These are phyloP conservation scores for Gynandropsis gynandra DNA, from an alignment of 345 rosid genomes.

Conservation along the genomic window DNA sequence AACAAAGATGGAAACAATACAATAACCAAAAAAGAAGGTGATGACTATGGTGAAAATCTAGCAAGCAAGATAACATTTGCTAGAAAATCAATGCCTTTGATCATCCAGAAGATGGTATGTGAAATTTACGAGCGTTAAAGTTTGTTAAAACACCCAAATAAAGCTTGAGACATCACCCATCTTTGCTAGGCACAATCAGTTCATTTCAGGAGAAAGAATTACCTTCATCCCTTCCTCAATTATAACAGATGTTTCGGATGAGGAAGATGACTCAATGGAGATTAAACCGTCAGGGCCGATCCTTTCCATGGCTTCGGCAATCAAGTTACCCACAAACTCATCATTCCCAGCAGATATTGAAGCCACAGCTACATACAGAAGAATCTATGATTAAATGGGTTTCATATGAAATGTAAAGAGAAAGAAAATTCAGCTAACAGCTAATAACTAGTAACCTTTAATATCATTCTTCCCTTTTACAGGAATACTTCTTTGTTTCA, in stretches of 20 bases:
- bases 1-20: neutral
- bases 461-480: conserved; percentile 56
- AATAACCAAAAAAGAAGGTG: too few relatives aligned
- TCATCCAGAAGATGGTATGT: neutral
- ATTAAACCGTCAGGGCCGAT: conserved; percentile 87
- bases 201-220: conserved; percentile 5
- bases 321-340: conserved; percentile 59
- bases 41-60: too few relatives aligned
- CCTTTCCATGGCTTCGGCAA: conserved; percentile 65
- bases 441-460: conserved; percentile 39
- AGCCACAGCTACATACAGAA: conserved; percentile 68
- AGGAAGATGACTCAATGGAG: conserved; percentile 63
- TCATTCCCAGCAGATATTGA: conserved; percentile 86
- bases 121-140: neutral
- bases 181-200: neutral
- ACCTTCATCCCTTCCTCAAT: conserved; percentile 94
- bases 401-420: neutral
- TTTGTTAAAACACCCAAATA: neutral
- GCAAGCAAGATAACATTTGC: too few relatives aligned
- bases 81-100: too few relatives aligned
- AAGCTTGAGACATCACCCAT: too few relatives aligned
- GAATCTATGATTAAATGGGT: neutral
- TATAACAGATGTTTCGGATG: conserved; percentile 58
- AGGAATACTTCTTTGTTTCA: conserved; percentile 47
- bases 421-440: conserved; percentile 1